Evolutionary conservation across 495 filamentous ascomycete genomes (phyloP).

Genomic region (Daldinia loculata): DNA sequence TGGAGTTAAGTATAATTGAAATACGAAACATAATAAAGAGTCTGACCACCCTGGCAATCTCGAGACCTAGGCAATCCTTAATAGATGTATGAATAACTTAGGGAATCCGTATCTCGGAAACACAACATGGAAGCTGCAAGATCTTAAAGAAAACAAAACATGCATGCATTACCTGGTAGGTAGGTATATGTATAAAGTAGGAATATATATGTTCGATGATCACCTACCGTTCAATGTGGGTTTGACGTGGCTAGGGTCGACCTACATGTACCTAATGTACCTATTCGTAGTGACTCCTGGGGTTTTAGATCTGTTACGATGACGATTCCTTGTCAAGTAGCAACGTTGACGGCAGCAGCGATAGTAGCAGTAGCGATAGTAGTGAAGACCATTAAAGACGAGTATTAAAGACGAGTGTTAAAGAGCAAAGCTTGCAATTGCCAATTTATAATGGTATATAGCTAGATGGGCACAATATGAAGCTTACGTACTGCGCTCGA

Average conservation of each 20-base stretch:
- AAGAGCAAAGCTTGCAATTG: too few species aligned
- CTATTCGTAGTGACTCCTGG: background rate
- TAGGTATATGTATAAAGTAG: constrained; percentile 6
- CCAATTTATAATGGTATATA: too few species aligned
- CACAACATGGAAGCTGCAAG: constrained; percentile 25
- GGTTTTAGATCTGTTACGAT: constrained; percentile 4
- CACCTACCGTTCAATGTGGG: constrained; percentile 15
- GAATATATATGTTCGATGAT: constrained; percentile 19
- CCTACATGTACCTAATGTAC: too few species aligned
- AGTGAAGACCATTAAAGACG: background rate
- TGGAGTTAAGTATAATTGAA: background rate
- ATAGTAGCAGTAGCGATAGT: constrained; percentile 1
- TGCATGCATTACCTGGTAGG: background rate
- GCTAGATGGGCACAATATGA: constrained; percentile 6
- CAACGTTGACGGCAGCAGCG: background rate
- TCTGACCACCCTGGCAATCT: constrained; percentile 14
- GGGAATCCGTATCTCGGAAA: constrained; percentile 18
- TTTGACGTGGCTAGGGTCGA: constrained; percentile 11
- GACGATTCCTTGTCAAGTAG: background rate
- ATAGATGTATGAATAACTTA: constrained; percentile 16
- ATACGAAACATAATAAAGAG: constrained; percentile 9
- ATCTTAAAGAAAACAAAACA: constrained; percentile 24
- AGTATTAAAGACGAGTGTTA: too few species aligned
- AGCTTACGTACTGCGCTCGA: background rate
- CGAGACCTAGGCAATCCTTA: constrained; percentile 4